These are phyloP conservation scores for Clitopilus hobsonii DNA, from an alignment of 768 basidiomycete species.

Conservation along the genomic window DNA sequence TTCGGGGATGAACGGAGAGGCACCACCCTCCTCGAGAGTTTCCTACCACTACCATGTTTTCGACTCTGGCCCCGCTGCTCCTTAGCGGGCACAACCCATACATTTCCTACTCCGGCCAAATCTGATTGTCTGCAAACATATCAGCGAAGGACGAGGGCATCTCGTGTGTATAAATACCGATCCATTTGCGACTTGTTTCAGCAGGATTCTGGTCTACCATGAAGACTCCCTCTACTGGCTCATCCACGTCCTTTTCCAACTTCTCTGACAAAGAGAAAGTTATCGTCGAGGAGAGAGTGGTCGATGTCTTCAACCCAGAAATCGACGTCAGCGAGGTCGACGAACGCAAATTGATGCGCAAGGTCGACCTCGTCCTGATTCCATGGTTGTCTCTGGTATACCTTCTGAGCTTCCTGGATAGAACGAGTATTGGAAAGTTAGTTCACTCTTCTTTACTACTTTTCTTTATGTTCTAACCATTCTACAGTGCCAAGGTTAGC, in stretches of 20 bases:
- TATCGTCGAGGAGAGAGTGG: slow-evolving; percentile 18
- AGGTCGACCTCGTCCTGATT: slow-evolving; percentile 59
- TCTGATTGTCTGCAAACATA: background rate
- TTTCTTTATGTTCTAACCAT: background rate
- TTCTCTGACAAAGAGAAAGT: slow-evolving; percentile 24
- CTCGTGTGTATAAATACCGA: background rate
- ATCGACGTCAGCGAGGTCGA: slow-evolving; percentile 59
- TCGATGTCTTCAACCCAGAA: slow-evolving; percentile 36
- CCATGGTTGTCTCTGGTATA: slow-evolving; percentile 76
- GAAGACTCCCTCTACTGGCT: background rate
- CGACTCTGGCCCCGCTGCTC: background rate
- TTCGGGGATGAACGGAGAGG: background rate
- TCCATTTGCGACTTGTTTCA: background rate
- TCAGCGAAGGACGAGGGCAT: background rate
- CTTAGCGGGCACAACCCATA: background rate
- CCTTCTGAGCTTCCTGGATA: slow-evolving; percentile 62
- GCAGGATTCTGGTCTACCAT: background rate
- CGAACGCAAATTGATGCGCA: slow-evolving; percentile 65
- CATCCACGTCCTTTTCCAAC: slow-evolving; percentile 4
- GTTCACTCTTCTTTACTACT: slow-evolving; percentile 18
- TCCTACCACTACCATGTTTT: no score
- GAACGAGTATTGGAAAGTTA: slow-evolving; percentile 49
- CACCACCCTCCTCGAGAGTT: background rate
- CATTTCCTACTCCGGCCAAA: background rate
- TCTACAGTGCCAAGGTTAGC: background rate